phyloP scores from a whole-genome alignment of 176 grass and related monocot genomes.

The Cocos nucifera region DNA sequence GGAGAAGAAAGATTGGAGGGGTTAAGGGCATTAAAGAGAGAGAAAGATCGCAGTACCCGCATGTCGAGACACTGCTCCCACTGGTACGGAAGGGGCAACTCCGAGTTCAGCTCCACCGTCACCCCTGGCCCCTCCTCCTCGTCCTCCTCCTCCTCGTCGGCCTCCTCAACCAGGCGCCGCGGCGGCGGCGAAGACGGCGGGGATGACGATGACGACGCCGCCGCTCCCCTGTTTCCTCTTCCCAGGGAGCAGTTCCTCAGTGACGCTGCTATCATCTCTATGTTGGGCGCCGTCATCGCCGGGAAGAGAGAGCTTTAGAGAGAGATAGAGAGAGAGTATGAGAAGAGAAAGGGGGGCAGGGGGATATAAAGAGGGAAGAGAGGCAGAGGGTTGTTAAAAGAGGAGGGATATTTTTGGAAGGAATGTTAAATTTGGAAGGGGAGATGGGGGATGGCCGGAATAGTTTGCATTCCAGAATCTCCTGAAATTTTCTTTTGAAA shows the following conservation, averaged over 20 bases:
- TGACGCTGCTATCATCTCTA: slow-evolving; percentile 62
- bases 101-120: slow-evolving; percentile 92
- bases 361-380: too few species aligned
- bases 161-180: slow-evolving; percentile 1
- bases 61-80: slow-evolving; percentile 99
- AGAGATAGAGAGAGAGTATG: neutral
- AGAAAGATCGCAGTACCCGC: slow-evolving; percentile 35
- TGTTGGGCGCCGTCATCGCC: slow-evolving; percentile 66
- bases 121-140: slow-evolving; percentile 27
- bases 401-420: too few species aligned
- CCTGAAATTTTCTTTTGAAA: too few species aligned
- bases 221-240: neutral
- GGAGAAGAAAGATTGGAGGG: neutral
- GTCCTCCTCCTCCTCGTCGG: neutral
- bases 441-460: too few species aligned
- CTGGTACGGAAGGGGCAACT: slow-evolving; percentile 76
- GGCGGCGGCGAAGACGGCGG: slow-evolving; percentile 8
- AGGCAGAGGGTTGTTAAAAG: too few species aligned
- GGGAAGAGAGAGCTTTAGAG: neutral
- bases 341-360: too few species aligned
- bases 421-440: too few species aligned
- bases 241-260: slow-evolving; percentile 51
- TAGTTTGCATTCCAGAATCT: too few species aligned
- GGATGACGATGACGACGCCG: neutral
- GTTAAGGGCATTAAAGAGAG: too few species aligned